A percentile compares a stretch with the other conserved stretches of the same genome.
These are phyloP conservation scores for Xerocomus spinulosus DNA, from an alignment of 768 basidiomycete genomes.

Conservation along the genomic window DNA sequence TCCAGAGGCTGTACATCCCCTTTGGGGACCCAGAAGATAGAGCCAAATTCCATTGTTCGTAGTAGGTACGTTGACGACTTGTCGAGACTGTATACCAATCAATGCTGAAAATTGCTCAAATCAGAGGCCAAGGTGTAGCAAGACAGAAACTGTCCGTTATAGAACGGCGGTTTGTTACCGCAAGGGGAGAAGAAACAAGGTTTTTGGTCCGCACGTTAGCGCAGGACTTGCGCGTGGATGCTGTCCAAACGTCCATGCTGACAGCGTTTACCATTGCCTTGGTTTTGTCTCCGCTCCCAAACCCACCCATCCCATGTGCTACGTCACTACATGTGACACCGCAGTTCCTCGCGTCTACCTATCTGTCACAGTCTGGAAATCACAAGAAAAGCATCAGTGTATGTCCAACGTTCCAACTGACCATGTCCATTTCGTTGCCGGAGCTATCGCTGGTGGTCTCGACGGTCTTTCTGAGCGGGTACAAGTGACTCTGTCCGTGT, in stretches of 20 bases:
- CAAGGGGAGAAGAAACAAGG: conserved; percentile 83
- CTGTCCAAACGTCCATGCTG: conserved; percentile 78
- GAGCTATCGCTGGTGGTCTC: conserved; percentile 57
- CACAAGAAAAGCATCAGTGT: conserved; percentile 43
- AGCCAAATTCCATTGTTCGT: conserved; percentile 71
- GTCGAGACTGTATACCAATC: conserved; percentile 64
- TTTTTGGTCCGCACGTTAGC: conserved; percentile 74
- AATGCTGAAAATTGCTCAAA: conserved; percentile 58
- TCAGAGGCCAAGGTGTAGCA: conserved; percentile 72
- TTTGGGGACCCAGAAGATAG: conserved; percentile 83
- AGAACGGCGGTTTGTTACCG: conserved; percentile 76
- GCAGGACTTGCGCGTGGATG: conserved; percentile 80
- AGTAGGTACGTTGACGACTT: conserved; percentile 63
- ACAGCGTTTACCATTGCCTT: conserved; percentile 76
- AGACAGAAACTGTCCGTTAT: conserved; percentile 75
- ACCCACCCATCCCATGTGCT: conserved; percentile 15
- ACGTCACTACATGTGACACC: conserved; percentile 29
- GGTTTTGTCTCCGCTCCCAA: conserved; percentile 49
- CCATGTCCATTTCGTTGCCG: conserved; percentile 63
- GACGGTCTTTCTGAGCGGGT: conserved; percentile 56
- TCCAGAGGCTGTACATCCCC: conserved; percentile 62
- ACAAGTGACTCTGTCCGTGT: conserved; percentile 42
- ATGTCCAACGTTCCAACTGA: conserved; percentile 76
- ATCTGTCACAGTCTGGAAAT: conserved; percentile 14
- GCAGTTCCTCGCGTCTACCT: conserved; percentile 16